Evolutionary conservation across 2,329 filamentous ascomycete genomes (phyloP).

Genomic region (Karstenula rhodostoma): DNA sequence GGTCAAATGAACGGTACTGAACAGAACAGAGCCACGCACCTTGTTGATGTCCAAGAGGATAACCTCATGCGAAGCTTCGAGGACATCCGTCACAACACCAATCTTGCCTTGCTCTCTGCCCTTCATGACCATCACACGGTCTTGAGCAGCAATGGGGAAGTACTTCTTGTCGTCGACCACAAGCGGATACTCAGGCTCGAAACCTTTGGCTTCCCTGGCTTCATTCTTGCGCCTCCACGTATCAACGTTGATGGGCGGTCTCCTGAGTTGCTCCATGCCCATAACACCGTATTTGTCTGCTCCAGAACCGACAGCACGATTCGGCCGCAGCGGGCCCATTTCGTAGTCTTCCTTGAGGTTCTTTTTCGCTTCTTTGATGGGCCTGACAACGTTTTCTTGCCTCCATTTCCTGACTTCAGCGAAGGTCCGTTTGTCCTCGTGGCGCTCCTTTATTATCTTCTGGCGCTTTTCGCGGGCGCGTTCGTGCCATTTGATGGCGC

Average conservation of each 20-base stretch:
- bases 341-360: slow-evolving; percentile 78
- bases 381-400: slow-evolving; percentile 31
- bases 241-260: slow-evolving; percentile 50
- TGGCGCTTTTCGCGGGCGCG: slow-evolving; percentile 35
- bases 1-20: neutral
- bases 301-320: slow-evolving; percentile 70
- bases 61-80: slow-evolving; percentile 43
- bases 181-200: slow-evolving; percentile 35
- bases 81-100: slow-evolving; percentile 70
- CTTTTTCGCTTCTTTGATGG: slow-evolving; percentile 59
- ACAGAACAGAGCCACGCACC: slow-evolving; percentile 32
- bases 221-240: slow-evolving; percentile 37
- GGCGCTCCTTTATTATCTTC: slow-evolving; percentile 35
- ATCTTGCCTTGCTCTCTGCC: slow-evolving; percentile 86
- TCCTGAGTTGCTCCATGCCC: slow-evolving; percentile 34
- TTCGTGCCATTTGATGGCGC: slow-evolving; percentile 43
- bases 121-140: slow-evolving; percentile 82
- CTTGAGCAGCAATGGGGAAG: slow-evolving; percentile 61
- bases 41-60: slow-evolving; percentile 51
- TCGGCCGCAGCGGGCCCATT: slow-evolving; percentile 79
- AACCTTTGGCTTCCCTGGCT: slow-evolving; percentile 28
- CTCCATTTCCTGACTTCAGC: slow-evolving; percentile 31
- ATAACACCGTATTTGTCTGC: slow-evolving; percentile 69
- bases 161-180: slow-evolving; percentile 40
- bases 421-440: slow-evolving; percentile 37